Evolutionary conservation across 805 yeast species (phyloP).

Genomic region (Candida broadrunensis): DNA sequence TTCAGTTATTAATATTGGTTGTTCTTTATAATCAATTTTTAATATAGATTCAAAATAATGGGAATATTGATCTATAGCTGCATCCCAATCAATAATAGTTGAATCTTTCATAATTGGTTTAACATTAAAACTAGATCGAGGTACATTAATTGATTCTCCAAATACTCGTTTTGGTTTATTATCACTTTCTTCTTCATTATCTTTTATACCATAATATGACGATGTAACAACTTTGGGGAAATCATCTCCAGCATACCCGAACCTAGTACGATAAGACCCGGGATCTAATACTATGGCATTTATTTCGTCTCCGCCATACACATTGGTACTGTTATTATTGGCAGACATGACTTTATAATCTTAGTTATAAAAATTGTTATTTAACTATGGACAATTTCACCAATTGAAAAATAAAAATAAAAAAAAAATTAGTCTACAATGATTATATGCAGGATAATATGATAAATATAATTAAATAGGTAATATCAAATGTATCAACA

Average conservation of each 20-base stretch:
- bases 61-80: slow-evolving; percentile 70
- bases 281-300: slow-evolving; percentile 90
- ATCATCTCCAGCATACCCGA: slow-evolving; percentile 93
- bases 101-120: slow-evolving; percentile 61
- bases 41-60: slow-evolving; percentile 53
- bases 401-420: too few relatives aligned
- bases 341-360: slow-evolving; percentile 26
- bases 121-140: slow-evolving; percentile 50
- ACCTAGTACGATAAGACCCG: slow-evolving; percentile 78
- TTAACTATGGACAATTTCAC: too few relatives aligned
- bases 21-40: slow-evolving; percentile 55
- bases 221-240: slow-evolving; percentile 75
- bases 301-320: slow-evolving; percentile 66
- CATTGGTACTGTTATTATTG: slow-evolving; percentile 15
- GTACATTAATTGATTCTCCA: slow-evolving; percentile 46
- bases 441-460: too few relatives aligned
- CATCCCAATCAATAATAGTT: slow-evolving; percentile 80
- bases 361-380: too few relatives aligned
- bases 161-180: slow-evolving; percentile 20
- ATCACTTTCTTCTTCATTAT: neutral
- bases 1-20: slow-evolving; percentile 81
- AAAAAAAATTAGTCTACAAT: too few relatives aligned
- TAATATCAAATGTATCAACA: too few relatives aligned
- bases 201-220: slow-evolving; percentile 49
- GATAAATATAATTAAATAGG: too few relatives aligned